Percentiles rank a stretch among this genome's conserved stretches.
Evolutionary conservation across 1,284 basidiomycete genomes (phyloP).

Genomic region (Polyporus tsugae): DNA sequence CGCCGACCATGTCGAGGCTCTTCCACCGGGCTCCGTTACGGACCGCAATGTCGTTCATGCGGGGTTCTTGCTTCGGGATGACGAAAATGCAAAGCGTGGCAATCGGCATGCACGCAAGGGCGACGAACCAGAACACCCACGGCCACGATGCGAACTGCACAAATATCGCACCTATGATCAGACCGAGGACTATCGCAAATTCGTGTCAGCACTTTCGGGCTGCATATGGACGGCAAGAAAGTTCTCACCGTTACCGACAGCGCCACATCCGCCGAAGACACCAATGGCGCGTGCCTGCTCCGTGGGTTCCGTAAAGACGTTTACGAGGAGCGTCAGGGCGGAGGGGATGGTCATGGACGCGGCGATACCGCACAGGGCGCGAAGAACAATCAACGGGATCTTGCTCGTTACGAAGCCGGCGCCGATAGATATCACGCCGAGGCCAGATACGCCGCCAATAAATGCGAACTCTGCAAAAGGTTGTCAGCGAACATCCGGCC

Average conservation of each 20-base stretch:
- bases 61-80: conserved; percentile 41
- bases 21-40: conserved; percentile 37
- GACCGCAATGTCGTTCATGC: conserved; percentile 17
- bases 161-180: conserved; percentile 54
- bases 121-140: conserved; percentile 57
- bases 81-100: conserved; percentile 45
- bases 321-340: conserved; percentile 54
- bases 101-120: conserved; percentile 48
- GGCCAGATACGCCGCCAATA: conserved; percentile 42
- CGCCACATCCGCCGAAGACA: conserved; percentile 54
- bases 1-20: conserved; percentile 50
- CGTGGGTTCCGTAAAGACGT: conserved; percentile 51
- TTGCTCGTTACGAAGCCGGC: conserved; percentile 52
- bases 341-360: conserved; percentile 58
- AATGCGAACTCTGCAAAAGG: conserved; percentile 39
- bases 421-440: conserved; percentile 49
- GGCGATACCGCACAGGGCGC: conserved; percentile 53
- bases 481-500: not conserved
- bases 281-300: conserved; percentile 56
- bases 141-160: conserved; percentile 50
- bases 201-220: not conserved
- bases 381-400: conserved; percentile 51
- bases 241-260: conserved; percentile 51
- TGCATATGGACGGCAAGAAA: not conserved
- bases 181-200: conserved; percentile 45